Conservation (phyloP, 192 early-diverging fungal species). For the Neocallimastix lanati region DNA sequence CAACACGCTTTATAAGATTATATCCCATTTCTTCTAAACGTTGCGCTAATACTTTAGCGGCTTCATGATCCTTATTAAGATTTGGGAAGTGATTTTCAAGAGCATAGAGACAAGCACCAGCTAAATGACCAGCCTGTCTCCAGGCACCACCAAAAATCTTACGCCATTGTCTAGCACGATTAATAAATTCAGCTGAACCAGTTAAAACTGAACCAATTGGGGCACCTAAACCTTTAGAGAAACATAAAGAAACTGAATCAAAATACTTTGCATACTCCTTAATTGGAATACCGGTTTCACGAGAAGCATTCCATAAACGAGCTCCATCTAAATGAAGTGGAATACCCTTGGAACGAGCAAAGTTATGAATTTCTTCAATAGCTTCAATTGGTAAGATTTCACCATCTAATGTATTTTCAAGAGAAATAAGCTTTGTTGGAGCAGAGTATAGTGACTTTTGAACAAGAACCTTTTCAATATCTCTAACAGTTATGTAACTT, state of each 20-base stretch:
- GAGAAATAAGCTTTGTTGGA: constrained; percentile 56
- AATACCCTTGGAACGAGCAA: constrained; percentile 34
- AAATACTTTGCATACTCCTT: constrained; percentile 48
- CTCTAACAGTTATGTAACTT: constrained; percentile 39
- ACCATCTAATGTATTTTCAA: constrained; percentile 83
- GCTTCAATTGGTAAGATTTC: constrained; percentile 55
- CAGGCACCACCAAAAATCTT: constrained; percentile 85
- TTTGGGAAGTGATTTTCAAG: constrained; percentile 54
- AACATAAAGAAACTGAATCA: constrained; percentile 71
- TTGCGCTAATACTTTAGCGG: constrained; percentile 38
- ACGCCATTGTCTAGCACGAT: constrained; percentile 61
- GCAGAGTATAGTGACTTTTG: constrained; percentile 52
- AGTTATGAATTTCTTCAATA: constrained; percentile 36
- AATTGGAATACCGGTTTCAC: constrained; percentile 34
- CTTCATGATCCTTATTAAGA: constrained; percentile 42
- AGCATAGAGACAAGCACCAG: constrained; percentile 53
- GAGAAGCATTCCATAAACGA: constrained; percentile 73
- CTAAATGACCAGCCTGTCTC: constrained; percentile 74
- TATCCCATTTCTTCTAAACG: constrained; percentile 44
- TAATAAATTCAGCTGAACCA: constrained; percentile 44
- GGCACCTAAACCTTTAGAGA: constrained; percentile 82
- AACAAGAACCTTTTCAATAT: constrained; percentile 35
- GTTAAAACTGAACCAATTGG: constrained; percentile 80
- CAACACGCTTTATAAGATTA: constrained; percentile 31
- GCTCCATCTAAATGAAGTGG: constrained; percentile 78